Evolutionary conservation across 805 yeast genomes (phyloP), one percentile per base, ranked within the genome.

Genomic region (Saccharomyces mikatae): DNA sequence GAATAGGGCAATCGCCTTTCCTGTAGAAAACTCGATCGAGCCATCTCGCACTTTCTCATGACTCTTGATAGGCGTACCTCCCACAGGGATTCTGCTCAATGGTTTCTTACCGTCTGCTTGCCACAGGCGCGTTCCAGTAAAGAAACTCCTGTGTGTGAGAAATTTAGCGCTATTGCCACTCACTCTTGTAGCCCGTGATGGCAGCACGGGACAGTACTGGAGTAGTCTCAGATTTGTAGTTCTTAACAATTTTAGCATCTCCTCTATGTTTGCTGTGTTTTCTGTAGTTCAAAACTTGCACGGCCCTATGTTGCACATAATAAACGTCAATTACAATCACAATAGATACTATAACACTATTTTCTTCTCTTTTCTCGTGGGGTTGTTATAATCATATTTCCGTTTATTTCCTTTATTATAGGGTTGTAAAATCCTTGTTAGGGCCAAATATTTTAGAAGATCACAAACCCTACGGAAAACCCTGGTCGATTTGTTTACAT

Each of bases 1-100:
- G 66, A 91, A 79, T 28, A 89, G 65, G 1, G 81, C 70, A 17
- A 87, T 82, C 0, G 96, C 90, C 64, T 87, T 87, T 95, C 97
- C 89, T 8, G 90, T 79, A 10, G 92, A 80, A 71, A 85, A 86
- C 63, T 88, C 95, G 54, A 87, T 76, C 46, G 64, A 63, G 9
- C 55, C 51, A 11, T 50, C 81, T 74, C 11, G 71, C 70, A 2
- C 76, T 69, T 54, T 68, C 71, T 56, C 74, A 60, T 57, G 64
- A 58, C 54, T 62, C 64, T 48, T 61, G 54, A 48, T 71, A 11
- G 67, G 62, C 1, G 76, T 52, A 1, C 83, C 85, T 8, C 96
- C 96, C 57, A 89, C 77, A 11, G 94, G 90, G 32, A 87, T 83
- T 66, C 96, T 75, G 58, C 92, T 86, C 55, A 89, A 73, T 13